Base-by-base conservation (phyloP, 192 early-diverging fungal genomes). In the Backusella tarrabulga region DNA sequence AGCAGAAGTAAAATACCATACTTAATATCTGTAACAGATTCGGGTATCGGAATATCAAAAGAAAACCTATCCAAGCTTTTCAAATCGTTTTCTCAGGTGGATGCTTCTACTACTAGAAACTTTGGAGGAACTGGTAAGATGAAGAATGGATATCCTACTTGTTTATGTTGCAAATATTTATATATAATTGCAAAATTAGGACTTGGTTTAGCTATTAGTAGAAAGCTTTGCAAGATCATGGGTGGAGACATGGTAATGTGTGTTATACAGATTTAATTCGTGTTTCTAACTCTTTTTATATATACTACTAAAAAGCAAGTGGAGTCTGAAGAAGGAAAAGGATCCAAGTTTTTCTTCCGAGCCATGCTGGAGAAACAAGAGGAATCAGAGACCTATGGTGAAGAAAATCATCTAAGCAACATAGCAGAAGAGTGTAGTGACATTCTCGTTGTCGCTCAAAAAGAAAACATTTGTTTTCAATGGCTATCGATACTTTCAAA, bases 181-280 rank as follows among this genome's bases (percentile, higher is more conserved):
- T 77, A 90, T 89, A 80, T 96, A 92, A 7, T 77, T 91, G 91
- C 42, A 93, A 93, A 32, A 29, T 94, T 93, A 12, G 90, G 89
- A 7, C 78, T 92, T 32, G 91, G 91, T 1, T 80, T 92, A 26
- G 89, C 89, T 15, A 92, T 92, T 42, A 88, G 86, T 26, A 85
- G 88, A 35, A 81, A 83, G 4, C 83, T 92, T 0, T 83, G 84
- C 35, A 78, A 87, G 74, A 74, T 88, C 54, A 92, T 92, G 91
- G 90, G 90, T 40, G 91, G 89, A 14, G 75, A 76, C 35, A 91
- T 92, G 82, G 76, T 77, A 77, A 77, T 11, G 2, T 2, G 23
- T 12, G 26, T 0, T 12, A 63, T 63, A 29, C 9, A 23, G 11
- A 29, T 29, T 63, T 26, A 63, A 29, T 29, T 21, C n/a, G 68